Percentiles rank a stretch among this genome's conserved stretches.
phyloP scores from a whole-genome alignment of 495 filamentous ascomycete species.

The Lasiosphaeria hispida region DNA sequence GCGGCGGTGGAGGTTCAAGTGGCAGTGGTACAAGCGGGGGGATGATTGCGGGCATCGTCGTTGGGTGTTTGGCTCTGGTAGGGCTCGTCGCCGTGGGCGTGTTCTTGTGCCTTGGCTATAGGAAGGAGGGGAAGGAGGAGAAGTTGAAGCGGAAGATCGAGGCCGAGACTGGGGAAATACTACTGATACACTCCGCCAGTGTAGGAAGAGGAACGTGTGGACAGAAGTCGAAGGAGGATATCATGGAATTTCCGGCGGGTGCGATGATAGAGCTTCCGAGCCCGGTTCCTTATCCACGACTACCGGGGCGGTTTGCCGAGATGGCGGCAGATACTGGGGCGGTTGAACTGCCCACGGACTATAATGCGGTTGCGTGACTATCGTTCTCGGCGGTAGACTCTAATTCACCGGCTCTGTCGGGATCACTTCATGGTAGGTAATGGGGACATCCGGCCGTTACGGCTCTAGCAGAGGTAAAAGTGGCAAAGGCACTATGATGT shows the following conservation, averaged over 20 bases:
- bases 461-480: too few relatives aligned
- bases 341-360: neutral
- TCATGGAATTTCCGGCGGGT: neutral
- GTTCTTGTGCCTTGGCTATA: neutral
- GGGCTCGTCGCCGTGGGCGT: neutral
- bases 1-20: neutral
- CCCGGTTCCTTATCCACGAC: neutral
- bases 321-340: neutral
- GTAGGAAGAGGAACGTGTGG: neutral
- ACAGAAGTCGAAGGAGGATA: neutral
- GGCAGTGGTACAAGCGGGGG: conserved; percentile 1
- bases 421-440: too few relatives aligned
- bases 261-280: neutral
- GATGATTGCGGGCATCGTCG: neutral
- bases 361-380: neutral
- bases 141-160: neutral
- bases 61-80: neutral
- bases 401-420: too few relatives aligned
- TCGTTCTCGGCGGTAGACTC: too few relatives aligned
- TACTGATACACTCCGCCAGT: neutral
- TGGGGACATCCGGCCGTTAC: too few relatives aligned
- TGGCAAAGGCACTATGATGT: too few relatives aligned
- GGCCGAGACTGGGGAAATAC: neutral
- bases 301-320: neutral
- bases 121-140: neutral